Evolutionary conservation across 768 basidiomycete species (phyloP), one percentile per base, ranked within the genome.

Genomic region (Gloeopeniophorella convolvens): DNA sequence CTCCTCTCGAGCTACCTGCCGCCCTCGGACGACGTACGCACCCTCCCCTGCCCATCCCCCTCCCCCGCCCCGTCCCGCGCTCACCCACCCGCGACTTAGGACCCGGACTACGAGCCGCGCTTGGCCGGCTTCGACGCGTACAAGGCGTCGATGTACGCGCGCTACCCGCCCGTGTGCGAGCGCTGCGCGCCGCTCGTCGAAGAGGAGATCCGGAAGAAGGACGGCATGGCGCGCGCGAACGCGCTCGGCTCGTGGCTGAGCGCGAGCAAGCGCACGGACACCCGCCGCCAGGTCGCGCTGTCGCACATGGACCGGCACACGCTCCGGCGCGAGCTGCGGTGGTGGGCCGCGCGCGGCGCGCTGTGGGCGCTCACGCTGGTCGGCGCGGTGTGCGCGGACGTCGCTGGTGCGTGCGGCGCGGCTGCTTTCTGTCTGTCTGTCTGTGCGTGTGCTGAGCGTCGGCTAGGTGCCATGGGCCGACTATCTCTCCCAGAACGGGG

Each of bases 1-100:
- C 77, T 97, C 48, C 70, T 97, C 27, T 87, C 92, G 13, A 92
- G 87, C 60, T 97, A 94, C 65, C 76, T 95, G 1, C 92, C 92
- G 9, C 69, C 79, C 21, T 77, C 81, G 8, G 55, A 58, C n/a
- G 76, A 78, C 51, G 91, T 91, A 62, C 58, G 83, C 72, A n/a
- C n/a, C n/a, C n/a, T n/a, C n/a, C 35, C 34, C 51, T 48, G 37
- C 55, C 13, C 11, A 5, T 26, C 12, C 37, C 13, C 34, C 6
- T 12, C 27, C 45, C n/a, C 41, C 44, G n/a, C 31, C 47, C 43
- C 50, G 43, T 31, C 32, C 26, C 18, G 36, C 21, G 23, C 13
- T 42, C 48, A 28, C 39, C 45, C 50, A 27, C 31, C 42, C 32
- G 21, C 33, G 35, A 51, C n/a, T 33, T 59, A 93, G 89, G 80